Conservation (phyloP, 106 monocot species). For the Dendrobium huoshanense region DNA sequence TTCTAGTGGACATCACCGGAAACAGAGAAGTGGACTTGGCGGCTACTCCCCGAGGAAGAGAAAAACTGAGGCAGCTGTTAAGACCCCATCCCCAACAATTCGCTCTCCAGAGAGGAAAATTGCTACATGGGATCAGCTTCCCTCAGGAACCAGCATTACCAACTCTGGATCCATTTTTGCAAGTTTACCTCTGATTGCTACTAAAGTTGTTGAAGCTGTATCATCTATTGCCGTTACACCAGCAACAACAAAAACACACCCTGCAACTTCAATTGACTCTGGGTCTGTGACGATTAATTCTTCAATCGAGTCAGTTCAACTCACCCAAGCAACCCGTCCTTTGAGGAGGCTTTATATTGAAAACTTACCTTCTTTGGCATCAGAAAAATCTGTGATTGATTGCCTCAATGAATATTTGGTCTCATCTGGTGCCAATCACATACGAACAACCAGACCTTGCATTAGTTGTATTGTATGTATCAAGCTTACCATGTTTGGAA, state of each 20-base stretch:
- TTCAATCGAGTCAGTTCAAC: constrained; percentile 61
- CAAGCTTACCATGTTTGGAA: background rate
- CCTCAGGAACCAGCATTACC: constrained; percentile 31
- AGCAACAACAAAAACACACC: constrained; percentile 16
- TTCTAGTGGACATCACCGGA: constrained; percentile 33
- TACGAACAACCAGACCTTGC: constrained; percentile 69
- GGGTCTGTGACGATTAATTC: constrained; percentile 15
- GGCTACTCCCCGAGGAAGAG: constrained; percentile 97
- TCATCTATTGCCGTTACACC: constrained; percentile 16
- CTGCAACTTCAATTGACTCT: constrained; percentile 17
- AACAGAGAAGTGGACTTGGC: constrained; percentile 68
- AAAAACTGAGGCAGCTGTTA: constrained; percentile 41
- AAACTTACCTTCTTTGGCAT: constrained; percentile 55
- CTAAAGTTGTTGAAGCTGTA: constrained; percentile 13
- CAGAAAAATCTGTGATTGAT: constrained; percentile 65
- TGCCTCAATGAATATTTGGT: constrained; percentile 69
- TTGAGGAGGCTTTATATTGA: constrained; percentile 87
- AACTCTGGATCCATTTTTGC: constrained; percentile 16
- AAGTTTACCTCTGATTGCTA: constrained; percentile 20
- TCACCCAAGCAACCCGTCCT: constrained; percentile 96
- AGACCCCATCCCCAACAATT: constrained; percentile 42
- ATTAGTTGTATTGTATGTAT: constrained; percentile 84
- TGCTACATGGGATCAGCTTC: constrained; percentile 80
- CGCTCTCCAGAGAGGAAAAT: constrained; percentile 56
- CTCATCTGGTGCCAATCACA: constrained; percentile 34